A percentile compares a stretch with the other conserved stretches of the same genome.
These are phyloP conservation scores for Persicaria tinctoria DNA, from an alignment of 148 eudicot species.

Conservation along the genomic window DNA sequence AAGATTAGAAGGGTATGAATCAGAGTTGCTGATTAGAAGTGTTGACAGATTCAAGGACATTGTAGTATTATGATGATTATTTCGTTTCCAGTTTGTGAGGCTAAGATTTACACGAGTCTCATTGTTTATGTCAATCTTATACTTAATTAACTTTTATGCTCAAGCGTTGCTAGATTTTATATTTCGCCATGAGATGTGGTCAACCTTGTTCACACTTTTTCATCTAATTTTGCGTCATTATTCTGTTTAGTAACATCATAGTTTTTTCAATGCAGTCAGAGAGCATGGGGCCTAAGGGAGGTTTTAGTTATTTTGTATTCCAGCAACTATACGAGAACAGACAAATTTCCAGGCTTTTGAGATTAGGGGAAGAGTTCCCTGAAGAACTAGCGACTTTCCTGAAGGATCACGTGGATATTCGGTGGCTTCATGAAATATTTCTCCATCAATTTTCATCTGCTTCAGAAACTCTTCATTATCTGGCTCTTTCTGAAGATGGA, in stretches of 20 bases:
- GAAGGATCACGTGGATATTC: constrained; percentile 65
- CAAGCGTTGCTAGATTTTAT: not conserved
- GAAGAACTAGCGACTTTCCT: constrained; percentile 64
- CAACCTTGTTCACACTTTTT: not conserved
- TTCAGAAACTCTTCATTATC: constrained; percentile 70
- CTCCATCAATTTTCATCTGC: constrained; percentile 67
- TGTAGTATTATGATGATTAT: not conserved
- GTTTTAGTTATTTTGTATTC: constrained; percentile 82
- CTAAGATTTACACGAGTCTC: not conserved
- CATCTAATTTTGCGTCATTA: not conserved
- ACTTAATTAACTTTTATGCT: not conserved
- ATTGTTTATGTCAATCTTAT: not conserved
- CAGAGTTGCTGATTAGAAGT: not conserved
- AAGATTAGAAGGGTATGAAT: not conserved
- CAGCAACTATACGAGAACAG: constrained; percentile 56
- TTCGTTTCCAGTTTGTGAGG: not conserved
- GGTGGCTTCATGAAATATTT: constrained; percentile 84
- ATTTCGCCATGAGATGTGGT: not conserved
- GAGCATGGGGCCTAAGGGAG: constrained; percentile 92
- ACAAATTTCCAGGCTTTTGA: constrained; percentile 69
- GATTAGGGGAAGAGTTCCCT: constrained; percentile 91
- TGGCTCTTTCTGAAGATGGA: constrained; percentile 65
- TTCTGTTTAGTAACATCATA: not conserved
- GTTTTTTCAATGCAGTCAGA: constrained; percentile 49
- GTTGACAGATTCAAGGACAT: not conserved